phyloP scores from a whole-genome alignment of 129 eudicot genomes.

The Flaveria sonorensis region DNA sequence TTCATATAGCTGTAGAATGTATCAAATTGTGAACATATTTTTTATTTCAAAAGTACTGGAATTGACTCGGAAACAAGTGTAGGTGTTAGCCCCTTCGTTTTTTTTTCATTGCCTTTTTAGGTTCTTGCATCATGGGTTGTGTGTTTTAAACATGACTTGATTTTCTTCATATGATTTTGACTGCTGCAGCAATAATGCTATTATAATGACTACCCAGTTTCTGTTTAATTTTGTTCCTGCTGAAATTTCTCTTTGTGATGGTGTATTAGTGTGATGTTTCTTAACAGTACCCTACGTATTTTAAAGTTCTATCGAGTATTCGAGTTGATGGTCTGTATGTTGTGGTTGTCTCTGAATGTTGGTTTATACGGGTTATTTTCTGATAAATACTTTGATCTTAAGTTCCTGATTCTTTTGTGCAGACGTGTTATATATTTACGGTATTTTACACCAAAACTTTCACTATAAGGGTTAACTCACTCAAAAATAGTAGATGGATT shows the following conservation, averaged over 20 bases:
- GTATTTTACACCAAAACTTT: conserved; percentile 1
- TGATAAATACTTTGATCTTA: neutral
- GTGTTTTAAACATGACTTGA: neutral
- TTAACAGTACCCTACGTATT: neutral
- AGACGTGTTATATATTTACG: conserved; percentile 4
- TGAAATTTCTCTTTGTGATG: conserved; percentile 5
- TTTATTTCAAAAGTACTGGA: neutral
- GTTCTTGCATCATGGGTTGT: neutral
- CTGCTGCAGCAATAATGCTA: neutral
- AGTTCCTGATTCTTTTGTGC: neutral
- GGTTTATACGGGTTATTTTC: conserved; percentile 7
- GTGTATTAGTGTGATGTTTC: neutral
- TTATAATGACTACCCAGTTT: neutral
- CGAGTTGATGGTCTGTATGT: neutral
- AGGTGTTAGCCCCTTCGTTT: neutral
- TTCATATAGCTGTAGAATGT: neutral
- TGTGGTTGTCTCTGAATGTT: neutral
- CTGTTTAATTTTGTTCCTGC: neutral
- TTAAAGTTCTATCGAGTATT: neutral
- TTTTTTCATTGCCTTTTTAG: neutral
- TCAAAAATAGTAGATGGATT: too few relatives aligned
- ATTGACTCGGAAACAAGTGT: conserved; percentile 13
- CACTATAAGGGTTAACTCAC: neutral
- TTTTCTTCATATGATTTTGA: neutral
- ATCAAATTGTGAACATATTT: neutral